These are phyloP conservation scores for Galerina sulciceps DNA, from an alignment of 768 basidiomycete species.

Conservation along the genomic window DNA sequence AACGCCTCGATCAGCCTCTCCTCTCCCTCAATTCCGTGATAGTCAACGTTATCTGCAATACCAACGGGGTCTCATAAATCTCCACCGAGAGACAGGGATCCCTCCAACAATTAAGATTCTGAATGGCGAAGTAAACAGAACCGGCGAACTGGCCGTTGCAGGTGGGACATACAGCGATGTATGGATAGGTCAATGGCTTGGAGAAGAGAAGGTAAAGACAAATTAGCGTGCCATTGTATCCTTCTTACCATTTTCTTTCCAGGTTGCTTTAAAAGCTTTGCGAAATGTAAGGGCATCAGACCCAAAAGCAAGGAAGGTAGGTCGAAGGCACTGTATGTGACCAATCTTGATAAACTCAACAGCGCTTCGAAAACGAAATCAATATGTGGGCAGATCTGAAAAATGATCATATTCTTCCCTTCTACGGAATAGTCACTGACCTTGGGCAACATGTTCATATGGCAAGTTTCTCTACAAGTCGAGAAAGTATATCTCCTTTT, in stretches of 20 bases:
- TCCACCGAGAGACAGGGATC: slow-evolving; percentile 56
- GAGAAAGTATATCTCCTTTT: not conserved
- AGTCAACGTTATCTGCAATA: slow-evolving; percentile 43
- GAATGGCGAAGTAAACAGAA: slow-evolving; percentile 52
- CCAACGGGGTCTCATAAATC: slow-evolving; percentile 47
- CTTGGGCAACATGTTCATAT: slow-evolving; percentile 55
- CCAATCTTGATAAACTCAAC: slow-evolving; percentile 3
- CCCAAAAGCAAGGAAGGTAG: slow-evolving; percentile 45
- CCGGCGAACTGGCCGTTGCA: slow-evolving; percentile 43
- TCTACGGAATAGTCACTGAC: slow-evolving; percentile 61
- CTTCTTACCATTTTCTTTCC: not conserved
- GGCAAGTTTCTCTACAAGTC: slow-evolving; percentile 27
- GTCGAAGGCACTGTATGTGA: not conserved
- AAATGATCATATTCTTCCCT: slow-evolving; percentile 56
- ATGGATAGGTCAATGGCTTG: slow-evolving; percentile 58
- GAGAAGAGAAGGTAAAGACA: slow-evolving; percentile 47
- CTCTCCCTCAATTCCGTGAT: slow-evolving; percentile 23
- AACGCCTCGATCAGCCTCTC: slow-evolving; percentile 20
- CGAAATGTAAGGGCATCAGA: slow-evolving; percentile 50
- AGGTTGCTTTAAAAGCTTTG: slow-evolving; percentile 65
- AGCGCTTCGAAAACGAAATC: slow-evolving; percentile 65
- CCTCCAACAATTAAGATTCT: slow-evolving; percentile 57
- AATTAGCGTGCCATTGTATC: not conserved
- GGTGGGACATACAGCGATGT: slow-evolving; percentile 61
- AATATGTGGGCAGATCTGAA: slow-evolving; percentile 54